These are phyloP conservation scores for Ananas comosus DNA, from an alignment of 176 grass and related monocot species.

Conservation along the genomic window DNA sequence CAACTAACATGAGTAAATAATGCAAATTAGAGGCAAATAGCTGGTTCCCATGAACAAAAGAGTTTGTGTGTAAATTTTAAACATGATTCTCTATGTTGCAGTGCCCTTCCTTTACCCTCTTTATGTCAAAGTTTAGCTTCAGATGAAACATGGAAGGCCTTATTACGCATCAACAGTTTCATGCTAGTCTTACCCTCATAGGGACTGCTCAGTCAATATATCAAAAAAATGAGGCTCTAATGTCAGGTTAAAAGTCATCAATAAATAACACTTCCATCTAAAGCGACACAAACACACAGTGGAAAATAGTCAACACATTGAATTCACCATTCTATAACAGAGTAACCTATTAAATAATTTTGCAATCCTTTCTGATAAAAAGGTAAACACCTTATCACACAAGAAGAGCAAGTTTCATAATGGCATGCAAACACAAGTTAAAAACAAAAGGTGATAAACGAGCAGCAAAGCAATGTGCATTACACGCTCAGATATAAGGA, in stretches of 20 bases:
- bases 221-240: background rate
- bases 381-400: no score
- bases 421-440: no score
- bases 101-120: background rate
- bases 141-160: background rate
- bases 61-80: background rate
- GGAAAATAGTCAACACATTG: no score
- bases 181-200: background rate
- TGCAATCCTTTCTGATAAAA: no score
- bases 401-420: no score
- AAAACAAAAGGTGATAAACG: no score
- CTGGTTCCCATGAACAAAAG: background rate
- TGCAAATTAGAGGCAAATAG: background rate
- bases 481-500: no score
- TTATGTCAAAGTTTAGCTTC: background rate
- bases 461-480: no score
- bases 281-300: no score
- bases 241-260: background rate
- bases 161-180: background rate
- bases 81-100: background rate
- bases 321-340: no score
- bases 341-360: no score
- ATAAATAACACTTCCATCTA: background rate
- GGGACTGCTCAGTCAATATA: background rate
- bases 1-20: background rate